Evolutionary conservation across 75 land plant genomes (phyloP).

Genomic region (Chamaecyparis obtusa): DNA sequence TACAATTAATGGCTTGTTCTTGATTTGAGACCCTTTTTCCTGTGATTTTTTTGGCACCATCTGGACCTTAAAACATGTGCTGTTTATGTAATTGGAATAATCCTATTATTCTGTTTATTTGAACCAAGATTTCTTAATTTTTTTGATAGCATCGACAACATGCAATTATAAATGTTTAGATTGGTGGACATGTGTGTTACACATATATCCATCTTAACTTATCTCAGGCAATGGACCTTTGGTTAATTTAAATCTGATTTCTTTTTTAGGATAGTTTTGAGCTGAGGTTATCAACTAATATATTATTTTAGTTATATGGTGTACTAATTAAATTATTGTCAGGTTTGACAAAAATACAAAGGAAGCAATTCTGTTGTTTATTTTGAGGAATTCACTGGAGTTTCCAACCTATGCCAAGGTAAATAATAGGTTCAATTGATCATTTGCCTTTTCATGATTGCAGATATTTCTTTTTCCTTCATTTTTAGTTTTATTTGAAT

Average conservation of each 20-base stretch:
- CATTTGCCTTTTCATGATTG: not conserved
- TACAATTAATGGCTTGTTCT: not conserved
- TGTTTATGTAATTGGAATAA: no score
- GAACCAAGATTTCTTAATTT: no score
- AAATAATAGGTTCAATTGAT: not conserved
- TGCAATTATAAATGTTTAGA: not conserved
- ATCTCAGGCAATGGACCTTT: not conserved
- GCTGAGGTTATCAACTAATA: not conserved
- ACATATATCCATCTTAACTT: no score
- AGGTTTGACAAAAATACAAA: constrained; percentile 51
- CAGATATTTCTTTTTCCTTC: not conserved
- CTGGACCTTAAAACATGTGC: no score
- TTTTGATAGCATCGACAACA: not conserved
- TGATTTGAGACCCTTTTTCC: not conserved
- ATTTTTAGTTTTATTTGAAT: not conserved
- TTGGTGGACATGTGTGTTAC: not conserved
- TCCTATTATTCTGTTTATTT: no score
- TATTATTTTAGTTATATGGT: not conserved
- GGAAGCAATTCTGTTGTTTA: constrained; percentile 31
- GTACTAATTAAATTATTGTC: constrained; percentile 4
- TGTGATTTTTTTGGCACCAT: no score
- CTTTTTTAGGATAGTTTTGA: not conserved
- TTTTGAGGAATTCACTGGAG: constrained; percentile 34
- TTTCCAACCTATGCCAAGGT: constrained; percentile 62
- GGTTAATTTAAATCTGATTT: not conserved